Evolutionary conservation across 768 basidiomycete species (phyloP).

Genomic region (Lentinula sp.): DNA sequence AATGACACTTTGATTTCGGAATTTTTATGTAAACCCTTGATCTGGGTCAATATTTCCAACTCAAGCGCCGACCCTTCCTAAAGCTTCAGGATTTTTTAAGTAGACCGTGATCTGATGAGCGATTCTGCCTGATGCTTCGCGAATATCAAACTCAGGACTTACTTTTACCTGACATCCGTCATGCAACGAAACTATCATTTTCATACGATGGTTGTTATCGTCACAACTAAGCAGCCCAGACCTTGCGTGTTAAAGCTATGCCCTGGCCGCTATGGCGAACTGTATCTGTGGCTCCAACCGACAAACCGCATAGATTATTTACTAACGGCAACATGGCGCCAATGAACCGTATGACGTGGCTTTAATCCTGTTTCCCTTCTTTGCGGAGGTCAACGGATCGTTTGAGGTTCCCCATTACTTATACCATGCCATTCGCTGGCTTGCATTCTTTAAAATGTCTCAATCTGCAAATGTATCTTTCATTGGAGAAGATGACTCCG

Average conservation of each 20-base stretch:
- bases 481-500: slow-evolving; percentile 31
- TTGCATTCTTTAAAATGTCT: background rate
- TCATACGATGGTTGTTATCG: background rate
- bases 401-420: background rate
- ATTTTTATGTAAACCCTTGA: background rate
- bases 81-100: background rate
- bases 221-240: background rate
- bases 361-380: background rate
- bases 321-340: background rate
- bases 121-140: background rate
- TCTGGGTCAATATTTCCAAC: background rate
- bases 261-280: slow-evolving; percentile 1
- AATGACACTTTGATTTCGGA: slow-evolving; percentile 12
- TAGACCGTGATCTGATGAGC: background rate
- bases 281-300: background rate
- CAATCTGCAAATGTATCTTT: slow-evolving; percentile 24
- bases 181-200: background rate
- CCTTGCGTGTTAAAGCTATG: background rate
- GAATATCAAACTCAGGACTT: background rate
- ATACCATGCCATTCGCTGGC: slow-evolving; percentile 3
- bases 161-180: background rate
- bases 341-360: background rate
- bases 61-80: background rate
- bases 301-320: background rate
- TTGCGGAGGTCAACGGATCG: background rate